Conservation (phyloP, 306 rosid genomes). For the Calophaca sinica region DNA sequence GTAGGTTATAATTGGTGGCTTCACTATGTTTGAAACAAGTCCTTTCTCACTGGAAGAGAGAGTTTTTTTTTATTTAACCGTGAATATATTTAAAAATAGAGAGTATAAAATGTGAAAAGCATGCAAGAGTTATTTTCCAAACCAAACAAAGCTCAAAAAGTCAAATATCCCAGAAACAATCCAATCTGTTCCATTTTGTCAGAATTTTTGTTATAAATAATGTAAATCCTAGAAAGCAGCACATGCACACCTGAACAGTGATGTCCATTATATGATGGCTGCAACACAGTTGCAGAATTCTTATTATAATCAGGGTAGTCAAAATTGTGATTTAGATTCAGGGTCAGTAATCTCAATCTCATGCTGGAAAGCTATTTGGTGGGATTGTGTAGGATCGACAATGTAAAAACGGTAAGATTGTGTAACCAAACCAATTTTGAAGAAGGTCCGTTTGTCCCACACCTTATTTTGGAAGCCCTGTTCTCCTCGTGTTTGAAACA, state of each 20-base stretch:
- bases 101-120: constrained; percentile 16
- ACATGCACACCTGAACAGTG: constrained; percentile 3
- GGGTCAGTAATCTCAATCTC: background rate
- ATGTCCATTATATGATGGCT: constrained; percentile 12
- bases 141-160: constrained; percentile 10
- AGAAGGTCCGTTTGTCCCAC: background rate
- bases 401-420: background rate
- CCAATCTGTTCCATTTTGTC: background rate
- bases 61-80: constrained; percentile 19
- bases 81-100: background rate
- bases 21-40: constrained; percentile 10
- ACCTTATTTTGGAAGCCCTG: background rate
- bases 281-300: background rate
- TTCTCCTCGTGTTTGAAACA: background rate
- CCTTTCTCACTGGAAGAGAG: constrained; percentile 24
- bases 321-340: background rate
- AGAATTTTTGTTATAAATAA: constrained; percentile 5
- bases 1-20: constrained; percentile 17
- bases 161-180: background rate
- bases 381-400: background rate
- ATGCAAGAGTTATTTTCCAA: background rate
- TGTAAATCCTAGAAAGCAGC: constrained; percentile 12
- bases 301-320: background rate
- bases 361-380: background rate
- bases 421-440: background rate